Evolutionary conservation across 768 basidiomycete genomes (phyloP), one percentile per base, ranked within the genome.

Genomic region (Grammothele lineata): DNA sequence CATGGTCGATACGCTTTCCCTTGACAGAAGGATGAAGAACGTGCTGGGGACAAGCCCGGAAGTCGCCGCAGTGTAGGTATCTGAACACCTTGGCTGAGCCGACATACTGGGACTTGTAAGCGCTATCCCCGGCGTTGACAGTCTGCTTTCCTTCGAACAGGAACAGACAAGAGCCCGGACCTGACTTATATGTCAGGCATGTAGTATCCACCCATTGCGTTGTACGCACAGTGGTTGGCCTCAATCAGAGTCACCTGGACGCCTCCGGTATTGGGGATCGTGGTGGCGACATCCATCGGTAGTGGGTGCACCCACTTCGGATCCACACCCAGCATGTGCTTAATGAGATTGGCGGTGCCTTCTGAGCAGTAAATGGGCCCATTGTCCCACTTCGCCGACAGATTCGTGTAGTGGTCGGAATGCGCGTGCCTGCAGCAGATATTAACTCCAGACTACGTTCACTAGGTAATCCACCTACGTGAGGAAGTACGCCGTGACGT

Each of bases 301-400:
- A 98, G 72, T 5, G 92, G 81, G 57, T 87, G 76, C 0, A 99
- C 85, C 91, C 91, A 98, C 69, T 87, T 80, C 40, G 73, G 76
- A 61, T 94, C 85, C 8, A 99, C 93, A 8, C 80, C 77, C 5
- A 99, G 80, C 80, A 95, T 94, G 62, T 92, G 87, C 23, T 83
- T 76, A 55, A 99, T 92, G 12, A 99, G 71, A 54, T 91, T 95
- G 12, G 91, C 92, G 1, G 96, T 99, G 12, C 80, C 83, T 62
- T 91, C 78, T 62, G 95, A 98, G 66, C 94, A 98, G 68, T 99
- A 99, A 23, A 99, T 96, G 0, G 90, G 92, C 0, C 96, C 95
- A 48, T 76, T 78, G 49, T 81, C 83, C 96, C 96, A 99, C 33
- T 72, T 82, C 1, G 86, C 80, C 0, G 89, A 85, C 2, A 99